Evolutionary conservation across 2,329 filamentous ascomycete genomes (phyloP).

Genomic region (Incumbomyces delicatus): DNA sequence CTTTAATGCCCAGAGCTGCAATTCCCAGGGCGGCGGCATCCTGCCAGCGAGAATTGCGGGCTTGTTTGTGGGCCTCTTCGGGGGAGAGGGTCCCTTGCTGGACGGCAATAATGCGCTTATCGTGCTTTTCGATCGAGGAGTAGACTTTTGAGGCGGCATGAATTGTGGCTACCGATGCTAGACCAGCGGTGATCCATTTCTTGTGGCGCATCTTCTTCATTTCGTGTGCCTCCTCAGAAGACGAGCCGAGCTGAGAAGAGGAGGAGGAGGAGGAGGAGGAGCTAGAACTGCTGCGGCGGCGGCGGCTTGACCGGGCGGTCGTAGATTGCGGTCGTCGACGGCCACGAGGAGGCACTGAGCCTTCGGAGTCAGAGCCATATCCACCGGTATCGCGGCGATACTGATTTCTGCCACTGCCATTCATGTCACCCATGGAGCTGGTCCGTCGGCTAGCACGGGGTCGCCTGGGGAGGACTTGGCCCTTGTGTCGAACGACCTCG

Average conservation of each 20-base stretch:
- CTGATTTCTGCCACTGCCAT: background rate
- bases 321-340: constrained; percentile 17
- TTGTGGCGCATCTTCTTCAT: constrained; percentile 57
- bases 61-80: constrained; percentile 54
- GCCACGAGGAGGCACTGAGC: constrained; percentile 19
- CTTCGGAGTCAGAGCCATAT: constrained; percentile 18
- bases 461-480: constrained; percentile 14
- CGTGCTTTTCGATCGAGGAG: constrained; percentile 53
- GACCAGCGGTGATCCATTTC: constrained; percentile 55
- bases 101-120: constrained; percentile 51
- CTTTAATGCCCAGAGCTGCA: constrained; percentile 59
- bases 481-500: constrained; percentile 18
- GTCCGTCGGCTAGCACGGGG: constrained; percentile 15
- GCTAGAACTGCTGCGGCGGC: constrained; percentile 9
- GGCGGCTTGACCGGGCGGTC: constrained; percentile 13
- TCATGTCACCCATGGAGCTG: constrained; percentile 12
- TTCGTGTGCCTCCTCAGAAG: constrained; percentile 52
- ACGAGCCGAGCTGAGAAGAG: constrained; percentile 44
- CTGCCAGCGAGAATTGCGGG: constrained; percentile 53
- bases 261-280: constrained; percentile 32
- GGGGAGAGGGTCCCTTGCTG: constrained; percentile 52
- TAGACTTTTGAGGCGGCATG: constrained; percentile 59
- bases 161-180: constrained; percentile 59
- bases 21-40: constrained; percentile 57
- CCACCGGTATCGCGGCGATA: constrained; percentile 11